Conservation (phyloP, 139 green algal species). For the Klebsormidium nitens region DNA sequence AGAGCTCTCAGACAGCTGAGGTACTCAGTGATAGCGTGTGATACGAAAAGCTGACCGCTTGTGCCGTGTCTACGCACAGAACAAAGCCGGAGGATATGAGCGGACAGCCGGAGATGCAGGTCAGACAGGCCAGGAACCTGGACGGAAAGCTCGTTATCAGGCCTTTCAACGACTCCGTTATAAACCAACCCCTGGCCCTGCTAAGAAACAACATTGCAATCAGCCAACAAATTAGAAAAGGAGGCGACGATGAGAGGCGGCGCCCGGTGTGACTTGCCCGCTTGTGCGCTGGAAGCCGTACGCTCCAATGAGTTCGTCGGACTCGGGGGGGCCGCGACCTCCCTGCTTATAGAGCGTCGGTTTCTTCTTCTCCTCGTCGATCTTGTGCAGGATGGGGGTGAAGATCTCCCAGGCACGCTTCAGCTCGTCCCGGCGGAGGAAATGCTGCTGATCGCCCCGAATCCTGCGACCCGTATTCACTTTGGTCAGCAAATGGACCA, state of each 20-base stretch:
- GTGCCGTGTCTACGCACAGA: too few species aligned
- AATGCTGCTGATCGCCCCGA: constrained; percentile 89
- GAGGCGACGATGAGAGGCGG: background rate
- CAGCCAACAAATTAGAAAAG: constrained; percentile 2
- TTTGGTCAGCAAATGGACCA: too few species aligned
- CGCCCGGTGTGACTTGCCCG: constrained; percentile 41
- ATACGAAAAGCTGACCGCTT: too few species aligned
- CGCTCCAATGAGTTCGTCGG: constrained; percentile 52
- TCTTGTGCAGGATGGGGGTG: constrained; percentile 78
- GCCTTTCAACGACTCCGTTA: too few species aligned
- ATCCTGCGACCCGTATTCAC: too few species aligned
- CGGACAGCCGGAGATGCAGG: too few species aligned
- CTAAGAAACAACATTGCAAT: background rate
- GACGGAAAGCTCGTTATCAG: too few species aligned
- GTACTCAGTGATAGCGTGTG: too few species aligned
- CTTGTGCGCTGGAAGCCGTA: constrained; percentile 52
- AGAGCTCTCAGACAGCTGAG: too few species aligned
- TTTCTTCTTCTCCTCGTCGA: constrained; percentile 62
- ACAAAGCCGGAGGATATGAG: too few species aligned
- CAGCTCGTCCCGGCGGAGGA: constrained; percentile 69
- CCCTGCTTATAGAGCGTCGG: constrained; percentile 46
- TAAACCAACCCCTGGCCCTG: too few species aligned
- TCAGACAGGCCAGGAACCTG: too few species aligned
- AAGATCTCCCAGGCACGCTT: constrained; percentile 87
- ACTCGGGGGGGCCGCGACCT: constrained; percentile 48